Evolutionary conservation across 2,329 filamentous ascomycete genomes (phyloP).

Genomic region (Volutella citrinella): DNA sequence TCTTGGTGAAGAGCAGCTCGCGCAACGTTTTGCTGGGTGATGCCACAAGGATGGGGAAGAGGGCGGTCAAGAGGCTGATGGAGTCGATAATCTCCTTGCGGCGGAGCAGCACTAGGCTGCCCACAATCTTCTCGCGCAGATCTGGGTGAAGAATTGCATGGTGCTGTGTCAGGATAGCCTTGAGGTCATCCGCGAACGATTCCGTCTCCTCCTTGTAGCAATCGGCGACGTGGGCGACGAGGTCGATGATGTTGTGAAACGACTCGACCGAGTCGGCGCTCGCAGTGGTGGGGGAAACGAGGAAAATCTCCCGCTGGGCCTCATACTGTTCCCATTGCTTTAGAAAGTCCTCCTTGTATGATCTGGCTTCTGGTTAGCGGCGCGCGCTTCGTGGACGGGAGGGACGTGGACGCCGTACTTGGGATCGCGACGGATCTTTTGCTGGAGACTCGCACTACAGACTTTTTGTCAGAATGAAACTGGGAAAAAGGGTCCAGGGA

Average conservation of each 20-base stretch:
- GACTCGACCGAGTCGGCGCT: slow-evolving; percentile 77
- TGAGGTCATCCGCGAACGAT: slow-evolving; percentile 76
- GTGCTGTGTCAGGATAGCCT: slow-evolving; percentile 75
- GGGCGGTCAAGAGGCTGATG: slow-evolving; percentile 74
- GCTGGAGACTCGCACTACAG: slow-evolving; percentile 75
- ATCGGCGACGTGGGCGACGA: slow-evolving; percentile 90
- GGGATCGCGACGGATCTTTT: slow-evolving; percentile 87
- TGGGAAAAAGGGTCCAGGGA: background rate
- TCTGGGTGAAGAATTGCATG: slow-evolving; percentile 81
- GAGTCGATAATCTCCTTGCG: slow-evolving; percentile 94
- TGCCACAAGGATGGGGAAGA: slow-evolving; percentile 93
- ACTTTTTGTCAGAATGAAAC: slow-evolving; percentile 24
- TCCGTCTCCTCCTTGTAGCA: slow-evolving; percentile 82
- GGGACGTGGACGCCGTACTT: slow-evolving; percentile 46
- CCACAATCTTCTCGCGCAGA: slow-evolving; percentile 89
- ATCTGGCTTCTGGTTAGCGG: slow-evolving; percentile 45
- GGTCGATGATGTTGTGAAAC: slow-evolving; percentile 87
- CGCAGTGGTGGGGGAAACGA: slow-evolving; percentile 75
- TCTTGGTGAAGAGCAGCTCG: slow-evolving; percentile 80
- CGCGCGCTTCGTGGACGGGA: slow-evolving; percentile 5
- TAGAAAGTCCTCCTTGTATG: slow-evolving; percentile 85
- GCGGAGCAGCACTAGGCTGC: slow-evolving; percentile 79
- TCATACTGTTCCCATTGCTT: slow-evolving; percentile 91
- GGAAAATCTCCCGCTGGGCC: slow-evolving; percentile 85
- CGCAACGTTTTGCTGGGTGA: slow-evolving; percentile 89